Conservation (phyloP, 106 monocot genomes). For the Agapanthus africanus region DNA sequence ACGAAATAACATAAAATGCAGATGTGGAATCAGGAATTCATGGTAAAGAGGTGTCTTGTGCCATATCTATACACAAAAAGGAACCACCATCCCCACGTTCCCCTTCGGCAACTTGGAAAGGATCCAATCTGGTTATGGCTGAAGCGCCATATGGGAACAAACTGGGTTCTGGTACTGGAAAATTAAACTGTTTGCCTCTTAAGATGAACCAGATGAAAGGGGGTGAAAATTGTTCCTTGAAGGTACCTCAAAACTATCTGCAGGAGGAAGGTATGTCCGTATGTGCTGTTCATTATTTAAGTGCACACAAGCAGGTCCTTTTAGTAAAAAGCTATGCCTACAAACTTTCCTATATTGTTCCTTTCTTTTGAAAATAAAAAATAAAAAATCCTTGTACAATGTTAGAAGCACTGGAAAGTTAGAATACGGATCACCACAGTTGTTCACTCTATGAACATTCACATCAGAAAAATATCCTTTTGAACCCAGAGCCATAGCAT, state of each 20-base stretch:
- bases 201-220: conserved; percentile 14
- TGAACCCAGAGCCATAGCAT: neutral
- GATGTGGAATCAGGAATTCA: conserved; percentile 80
- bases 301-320: neutral
- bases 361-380: neutral
- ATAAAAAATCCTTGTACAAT: too few species aligned
- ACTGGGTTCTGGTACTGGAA: conserved; percentile 17
- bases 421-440: neutral
- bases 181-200: neutral
- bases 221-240: conserved; percentile 22
- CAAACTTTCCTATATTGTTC: neutral
- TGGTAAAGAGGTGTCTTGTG: conserved; percentile 41
- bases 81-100: conserved; percentile 29
- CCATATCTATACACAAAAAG: conserved; percentile 31
- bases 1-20: conserved; percentile 12
- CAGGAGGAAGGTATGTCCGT: conserved; percentile 17
- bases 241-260: conserved; percentile 15
- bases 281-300: neutral
- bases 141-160: conserved; percentile 31
- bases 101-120: conserved; percentile 55
- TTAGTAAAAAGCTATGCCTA: too few species aligned
- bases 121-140: conserved; percentile 34
- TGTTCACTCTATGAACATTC: neutral
- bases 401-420: neutral
- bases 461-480: neutral